Base-by-base conservation (phyloP, 1,284 basidiomycete species). In the Spongiforma sp. region DNA sequence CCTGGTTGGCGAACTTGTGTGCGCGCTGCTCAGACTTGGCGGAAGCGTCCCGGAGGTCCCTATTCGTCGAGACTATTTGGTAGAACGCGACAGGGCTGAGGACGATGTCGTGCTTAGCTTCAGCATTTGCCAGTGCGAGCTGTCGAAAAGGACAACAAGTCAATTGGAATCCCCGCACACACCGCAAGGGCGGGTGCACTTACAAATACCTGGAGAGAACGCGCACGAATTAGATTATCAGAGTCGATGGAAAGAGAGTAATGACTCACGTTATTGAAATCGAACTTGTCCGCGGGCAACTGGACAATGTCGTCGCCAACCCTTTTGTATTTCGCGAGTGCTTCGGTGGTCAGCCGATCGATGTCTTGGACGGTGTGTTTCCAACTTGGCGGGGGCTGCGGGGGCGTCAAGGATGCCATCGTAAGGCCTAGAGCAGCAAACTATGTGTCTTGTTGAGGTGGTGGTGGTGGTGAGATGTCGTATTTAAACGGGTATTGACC, bases 41-140 rank as follows among this genome's bases (percentile, higher is more conserved):
- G 1, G 90, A 89, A 2, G 91, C 89, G 69, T 93, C 91, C 10
- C 93, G 84, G 26, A 94, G 82, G 54, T 84, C 85, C 73, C 93
- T 89, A 60, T 83, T 81, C 0, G 88, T 79, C 19, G 91, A 90
- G 26, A 94, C 91, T 68, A 93, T 92, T 75, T 93, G 90, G 73
- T 93, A 91, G 78, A 94, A 94, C 0, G 82, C 78, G 17, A 91
- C 81, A 1, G 90, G 90, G 68, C 90, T 89, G 11, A 81, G 72
- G 37, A 80, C 71, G 12, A 75, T 73, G 60, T 89, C 85, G 36
- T 87, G 79, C 15, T 81, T 75, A 14, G 87, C 84, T 57, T 91
- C 90, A 12, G 83, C 82, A 24, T 83, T 73, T 2, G 89, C 86
- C 33, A 94, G 84, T 8, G 84, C 79, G 33, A 83, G 71, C 84